Conservation (phyloP, 1,139 yeast genomes). For the Arxiozyma slooffiae region DNA sequence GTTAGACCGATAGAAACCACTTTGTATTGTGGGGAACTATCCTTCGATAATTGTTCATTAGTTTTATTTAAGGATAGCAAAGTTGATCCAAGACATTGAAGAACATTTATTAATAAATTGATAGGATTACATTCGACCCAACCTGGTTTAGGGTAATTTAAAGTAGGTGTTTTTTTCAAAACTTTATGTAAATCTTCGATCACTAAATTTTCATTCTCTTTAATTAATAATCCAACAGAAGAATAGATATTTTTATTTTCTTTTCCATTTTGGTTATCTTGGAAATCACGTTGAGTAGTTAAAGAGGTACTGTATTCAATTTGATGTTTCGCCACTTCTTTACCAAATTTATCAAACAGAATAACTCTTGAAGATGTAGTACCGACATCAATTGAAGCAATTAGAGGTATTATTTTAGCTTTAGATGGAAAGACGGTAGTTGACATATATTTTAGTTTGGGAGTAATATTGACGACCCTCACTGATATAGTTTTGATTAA, state of each 20-base stretch:
- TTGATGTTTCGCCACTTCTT: slow-evolving; percentile 78
- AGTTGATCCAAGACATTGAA: slow-evolving; percentile 62
- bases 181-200: slow-evolving; percentile 40
- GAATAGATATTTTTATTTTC: slow-evolving; percentile 42
- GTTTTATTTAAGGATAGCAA: slow-evolving; percentile 47
- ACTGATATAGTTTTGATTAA: not conserved
- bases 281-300: slow-evolving; percentile 30
- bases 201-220: slow-evolving; percentile 46
- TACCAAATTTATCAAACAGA: slow-evolving; percentile 61
- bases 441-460: not conserved
- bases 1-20: slow-evolving; percentile 72
- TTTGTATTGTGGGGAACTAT: slow-evolving; percentile 42
- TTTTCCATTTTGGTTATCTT: slow-evolving; percentile 30
- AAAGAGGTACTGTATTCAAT: slow-evolving; percentile 80
- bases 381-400: slow-evolving; percentile 81
- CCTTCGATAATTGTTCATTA: slow-evolving; percentile 41
- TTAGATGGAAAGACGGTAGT: not conserved
- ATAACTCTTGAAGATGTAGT: slow-evolving; percentile 93
- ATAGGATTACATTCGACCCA: slow-evolving; percentile 95
- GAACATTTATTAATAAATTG: slow-evolving; percentile 74
- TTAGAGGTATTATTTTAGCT: slow-evolving; percentile 34
- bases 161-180: slow-evolving; percentile 38
- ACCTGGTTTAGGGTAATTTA: slow-evolving; percentile 68
- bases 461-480: not conserved
- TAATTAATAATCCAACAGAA: slow-evolving; percentile 64